Percentiles rank a stretch among this genome's conserved stretches.
Conservation (phyloP, 1,139 yeast species). For the Yamadazyma siamensis region DNA sequence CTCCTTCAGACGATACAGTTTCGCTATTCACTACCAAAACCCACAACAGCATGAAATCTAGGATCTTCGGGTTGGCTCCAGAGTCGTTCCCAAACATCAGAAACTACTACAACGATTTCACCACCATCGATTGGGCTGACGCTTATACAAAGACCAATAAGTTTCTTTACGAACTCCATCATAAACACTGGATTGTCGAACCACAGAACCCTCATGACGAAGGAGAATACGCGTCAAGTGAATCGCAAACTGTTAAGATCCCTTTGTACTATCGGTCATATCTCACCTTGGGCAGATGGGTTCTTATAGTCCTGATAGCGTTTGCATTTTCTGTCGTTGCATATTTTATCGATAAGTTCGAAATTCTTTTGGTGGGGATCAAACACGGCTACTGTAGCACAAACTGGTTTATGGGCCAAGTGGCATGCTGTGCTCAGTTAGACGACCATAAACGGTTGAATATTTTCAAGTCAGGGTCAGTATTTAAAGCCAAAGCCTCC, state of each 20-base stretch:
- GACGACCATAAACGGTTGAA: constrained; percentile 8
- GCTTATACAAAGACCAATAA: constrained; percentile 49
- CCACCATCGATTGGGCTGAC: constrained; percentile 67
- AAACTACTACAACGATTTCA: constrained; percentile 57
- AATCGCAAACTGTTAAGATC: constrained; percentile 9
- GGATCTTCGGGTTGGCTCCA: constrained; percentile 17
- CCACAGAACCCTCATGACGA: background rate
- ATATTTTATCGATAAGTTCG: constrained; percentile 48
- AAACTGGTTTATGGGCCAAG: constrained; percentile 46
- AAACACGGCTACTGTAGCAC: constrained; percentile 53
- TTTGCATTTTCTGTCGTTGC: constrained; percentile 51
- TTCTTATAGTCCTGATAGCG: constrained; percentile 48
- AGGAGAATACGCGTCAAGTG: background rate
- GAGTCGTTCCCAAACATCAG: constrained; percentile 20
- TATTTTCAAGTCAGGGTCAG: constrained; percentile 22
- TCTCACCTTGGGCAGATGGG: constrained; percentile 41
- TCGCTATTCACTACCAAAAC: constrained; percentile 19
- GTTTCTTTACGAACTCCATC: constrained; percentile 37
- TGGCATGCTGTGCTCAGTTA: constrained; percentile 37
- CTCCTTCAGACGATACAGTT: constrained; percentile 8
- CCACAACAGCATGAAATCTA: constrained; percentile 17
- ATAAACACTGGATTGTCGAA: constrained; percentile 15
- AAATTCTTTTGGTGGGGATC: constrained; percentile 49
- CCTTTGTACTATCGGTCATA: constrained; percentile 25
- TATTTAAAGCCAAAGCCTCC: constrained; percentile 9